Percentiles rank a stretch among this genome's conserved stretches.
Conservation (phyloP, 1,284 basidiomycete species). For the Crocinoboletus sp. region DNA sequence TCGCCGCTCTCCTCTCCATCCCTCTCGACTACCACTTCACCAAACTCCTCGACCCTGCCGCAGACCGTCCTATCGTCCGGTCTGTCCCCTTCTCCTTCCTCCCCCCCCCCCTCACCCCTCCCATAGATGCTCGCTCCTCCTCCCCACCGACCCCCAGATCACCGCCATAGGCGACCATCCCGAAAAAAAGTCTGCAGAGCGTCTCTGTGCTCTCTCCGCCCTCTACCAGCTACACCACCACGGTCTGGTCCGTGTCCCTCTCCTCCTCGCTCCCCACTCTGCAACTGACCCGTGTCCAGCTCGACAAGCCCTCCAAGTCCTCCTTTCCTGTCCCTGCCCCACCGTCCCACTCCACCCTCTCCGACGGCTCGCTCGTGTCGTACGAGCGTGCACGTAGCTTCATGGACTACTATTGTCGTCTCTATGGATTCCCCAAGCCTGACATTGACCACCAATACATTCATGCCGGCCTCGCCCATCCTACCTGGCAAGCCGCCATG, state of each 20-base stretch:
- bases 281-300: constrained; percentile 11
- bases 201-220: constrained; percentile 70
- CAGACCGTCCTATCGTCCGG: constrained; percentile 21
- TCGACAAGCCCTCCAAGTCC: constrained; percentile 30
- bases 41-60: constrained; percentile 16
- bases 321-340: constrained; percentile 4
- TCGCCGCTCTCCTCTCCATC: constrained; percentile 13
- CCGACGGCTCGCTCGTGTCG: constrained; percentile 62
- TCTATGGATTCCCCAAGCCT: constrained; percentile 78
- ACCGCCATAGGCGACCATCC: constrained; percentile 61
- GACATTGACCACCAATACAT: constrained; percentile 57
- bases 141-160: constrained; percentile 43
- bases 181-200: constrained; percentile 67
- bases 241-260: constrained; percentile 44
- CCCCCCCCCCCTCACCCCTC: background rate
- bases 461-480: constrained; percentile 25
- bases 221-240: constrained; percentile 63
- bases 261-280: background rate
- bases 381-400: constrained; percentile 84
- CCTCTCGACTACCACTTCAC: constrained; percentile 15
- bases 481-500: constrained; percentile 79
- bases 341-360: constrained; percentile 40
- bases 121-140: constrained; percentile 43
- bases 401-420: constrained; percentile 93
- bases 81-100: constrained; percentile 5